Evolutionary conservation across 176 grass and related monocot species (phyloP).

Genomic region (Zea luxurians): DNA sequence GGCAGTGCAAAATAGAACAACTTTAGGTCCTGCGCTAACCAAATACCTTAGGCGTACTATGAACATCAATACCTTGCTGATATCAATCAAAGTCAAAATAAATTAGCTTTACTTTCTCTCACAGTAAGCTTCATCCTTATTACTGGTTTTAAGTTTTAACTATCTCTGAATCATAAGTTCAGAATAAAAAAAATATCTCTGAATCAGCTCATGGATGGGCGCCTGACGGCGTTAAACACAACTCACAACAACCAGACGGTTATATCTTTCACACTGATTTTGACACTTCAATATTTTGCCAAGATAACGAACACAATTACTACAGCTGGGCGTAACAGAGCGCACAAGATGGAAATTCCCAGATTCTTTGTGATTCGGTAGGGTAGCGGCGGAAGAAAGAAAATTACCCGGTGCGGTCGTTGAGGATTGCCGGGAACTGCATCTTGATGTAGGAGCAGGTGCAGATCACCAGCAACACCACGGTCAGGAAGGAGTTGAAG

Average conservation of each 20-base stretch:
- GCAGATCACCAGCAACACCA: slow-evolving; percentile 93
- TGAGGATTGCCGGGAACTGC: slow-evolving; percentile 87
- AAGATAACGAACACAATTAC: background rate
- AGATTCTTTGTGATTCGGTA: background rate
- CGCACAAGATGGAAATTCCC: background rate
- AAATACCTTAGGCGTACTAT: background rate
- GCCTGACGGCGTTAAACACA: background rate
- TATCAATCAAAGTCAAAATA: background rate
- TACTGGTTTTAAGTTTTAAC: background rate
- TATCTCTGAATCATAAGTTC: no score
- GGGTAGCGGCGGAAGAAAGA: background rate
- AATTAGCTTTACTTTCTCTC: background rate
- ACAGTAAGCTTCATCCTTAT: background rate
- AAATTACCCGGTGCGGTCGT: slow-evolving; percentile 51
- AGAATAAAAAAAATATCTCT: background rate
- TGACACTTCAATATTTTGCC: background rate
- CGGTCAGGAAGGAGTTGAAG: slow-evolving; percentile 88
- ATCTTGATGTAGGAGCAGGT: slow-evolving; percentile 93
- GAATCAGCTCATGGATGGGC: background rate
- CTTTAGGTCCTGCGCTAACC: background rate
- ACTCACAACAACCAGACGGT: background rate
- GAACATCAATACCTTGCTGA: background rate
- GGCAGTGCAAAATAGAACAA: background rate
- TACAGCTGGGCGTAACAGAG: background rate
- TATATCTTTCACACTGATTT: background rate